Evolutionary conservation across 495 filamentous ascomycete species (phyloP), one percentile per base, ranked within the genome.

Genomic region (Wilcoxina mikolae): DNA sequence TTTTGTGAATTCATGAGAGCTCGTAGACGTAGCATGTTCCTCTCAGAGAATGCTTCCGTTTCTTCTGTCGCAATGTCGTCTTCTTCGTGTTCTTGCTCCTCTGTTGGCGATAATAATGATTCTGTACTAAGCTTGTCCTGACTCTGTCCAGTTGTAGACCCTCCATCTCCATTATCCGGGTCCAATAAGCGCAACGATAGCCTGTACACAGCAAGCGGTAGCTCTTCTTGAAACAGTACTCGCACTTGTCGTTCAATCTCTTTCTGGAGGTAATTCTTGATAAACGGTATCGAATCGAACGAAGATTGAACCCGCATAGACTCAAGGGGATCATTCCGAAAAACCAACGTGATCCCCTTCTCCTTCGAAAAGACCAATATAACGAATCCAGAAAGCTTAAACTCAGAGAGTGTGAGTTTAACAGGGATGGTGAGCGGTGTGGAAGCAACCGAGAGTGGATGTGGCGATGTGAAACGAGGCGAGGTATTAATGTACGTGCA

Each of bases 281-380:
- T 87, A 59, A 96, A 96, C 11, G 88, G 87, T 61, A 96, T 95
- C 11, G 87, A 93, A 70, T 96, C 90, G 68, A 95, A 96, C 25
- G 90, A 95, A 56, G 86, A 93, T 1, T 87, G 94, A 56, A 96
- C 90, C 71, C 93, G 94, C 58, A 96, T 78, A 12, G 87, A 94
- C 65, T 96, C 90, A 51, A 96, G 78, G 2, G 90, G 90, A 69
- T 96, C 90, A 75, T 96, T 95, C 58, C 88, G 82, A 61, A 96
- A 96, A 4, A 96, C 90, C 35, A 96, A 71, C 0, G 90, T 96
- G 43, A 96, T 75, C 9, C 90, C 90, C 67, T 96, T 96, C 68
- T 94, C 88, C 61, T 82, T 85, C 5, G 87, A 94, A 68, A 95
- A 96, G 46, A 96, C 90, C 22, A 96, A 67, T 52, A 96, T 91